Percentiles rank a stretch among this genome's conserved stretches.
Evolutionary conservation across 2,329 filamentous ascomycete genomes (phyloP).

Genomic region (Pleurostoma richardsiae): DNA sequence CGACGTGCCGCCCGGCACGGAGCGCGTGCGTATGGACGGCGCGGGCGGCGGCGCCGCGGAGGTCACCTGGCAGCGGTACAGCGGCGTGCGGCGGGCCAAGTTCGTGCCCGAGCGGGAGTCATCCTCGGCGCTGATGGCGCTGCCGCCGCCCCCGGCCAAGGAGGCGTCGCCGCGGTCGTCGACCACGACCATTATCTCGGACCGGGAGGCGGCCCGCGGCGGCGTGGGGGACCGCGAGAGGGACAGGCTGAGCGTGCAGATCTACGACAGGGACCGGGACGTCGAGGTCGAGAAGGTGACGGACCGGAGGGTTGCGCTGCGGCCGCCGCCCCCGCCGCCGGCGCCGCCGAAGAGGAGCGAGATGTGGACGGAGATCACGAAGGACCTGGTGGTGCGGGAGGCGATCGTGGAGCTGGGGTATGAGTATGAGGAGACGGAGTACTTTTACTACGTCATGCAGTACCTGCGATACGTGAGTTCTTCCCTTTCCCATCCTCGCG

Average conservation of each 20-base stretch:
- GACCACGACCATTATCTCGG: slow-evolving; percentile 15
- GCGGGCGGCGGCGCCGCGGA: slow-evolving; percentile 70
- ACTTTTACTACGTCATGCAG: slow-evolving; percentile 88
- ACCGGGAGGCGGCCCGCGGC: slow-evolving; percentile 18
- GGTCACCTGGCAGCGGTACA: slow-evolving; percentile 74
- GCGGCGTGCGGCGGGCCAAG: slow-evolving; percentile 68
- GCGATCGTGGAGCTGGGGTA: slow-evolving; percentile 83
- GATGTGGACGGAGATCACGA: slow-evolving; percentile 97
- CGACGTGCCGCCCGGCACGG: slow-evolving; percentile 78
- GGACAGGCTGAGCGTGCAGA: slow-evolving; percentile 38
- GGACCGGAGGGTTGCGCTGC: slow-evolving; percentile 41
- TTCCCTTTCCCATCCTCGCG: background rate
- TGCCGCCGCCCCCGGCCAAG: slow-evolving; percentile 24
- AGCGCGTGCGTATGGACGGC: slow-evolving; percentile 78
- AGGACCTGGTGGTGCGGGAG: slow-evolving; percentile 81
- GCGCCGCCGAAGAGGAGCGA: slow-evolving; percentile 47
- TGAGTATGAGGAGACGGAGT: slow-evolving; percentile 83
- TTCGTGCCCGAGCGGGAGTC: slow-evolving; percentile 66
- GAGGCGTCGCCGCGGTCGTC: background rate
- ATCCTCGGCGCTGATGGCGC: slow-evolving; percentile 19
- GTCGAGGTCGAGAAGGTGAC: slow-evolving; percentile 47
- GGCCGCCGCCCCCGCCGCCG: slow-evolving; percentile 25
- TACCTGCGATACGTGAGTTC: slow-evolving; percentile 80
- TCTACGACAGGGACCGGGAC: slow-evolving; percentile 36
- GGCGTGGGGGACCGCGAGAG: slow-evolving; percentile 25